These are phyloP conservation scores for Isabelozyma rhagii DNA, from an alignment of 805 yeast species.

Conservation along the genomic window DNA sequence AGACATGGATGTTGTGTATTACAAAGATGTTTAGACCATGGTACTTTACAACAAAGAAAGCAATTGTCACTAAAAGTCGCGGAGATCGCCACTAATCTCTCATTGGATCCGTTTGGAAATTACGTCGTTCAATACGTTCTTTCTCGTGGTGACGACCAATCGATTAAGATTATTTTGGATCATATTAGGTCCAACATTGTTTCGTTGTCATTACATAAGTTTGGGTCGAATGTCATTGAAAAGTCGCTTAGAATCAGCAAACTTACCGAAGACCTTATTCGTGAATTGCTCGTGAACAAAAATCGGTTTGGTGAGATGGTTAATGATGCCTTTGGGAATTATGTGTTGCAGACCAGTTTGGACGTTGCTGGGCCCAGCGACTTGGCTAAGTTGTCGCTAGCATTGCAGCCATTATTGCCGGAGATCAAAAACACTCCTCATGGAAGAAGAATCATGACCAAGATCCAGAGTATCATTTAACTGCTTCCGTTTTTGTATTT, in stretches of 20 bases:
- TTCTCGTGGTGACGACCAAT: constrained; percentile 41
- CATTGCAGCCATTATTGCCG: constrained; percentile 71
- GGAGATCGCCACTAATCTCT: constrained; percentile 60
- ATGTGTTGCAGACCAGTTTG: constrained; percentile 56
- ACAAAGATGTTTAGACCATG: constrained; percentile 92
- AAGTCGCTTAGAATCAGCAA: constrained; percentile 49
- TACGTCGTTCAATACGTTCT: constrained; percentile 94
- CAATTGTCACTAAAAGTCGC: constrained; percentile 68
- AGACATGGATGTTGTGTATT: constrained; percentile 97
- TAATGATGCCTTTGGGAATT: constrained; percentile 59
- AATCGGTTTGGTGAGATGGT: constrained; percentile 40
- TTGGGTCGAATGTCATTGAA: constrained; percentile 60
- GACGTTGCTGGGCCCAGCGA: constrained; percentile 53
- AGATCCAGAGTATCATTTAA: constrained; percentile 32
- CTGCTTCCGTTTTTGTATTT: background rate
- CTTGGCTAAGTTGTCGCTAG: constrained; percentile 51
- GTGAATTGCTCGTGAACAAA: constrained; percentile 36
- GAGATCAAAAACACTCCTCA: constrained; percentile 88
- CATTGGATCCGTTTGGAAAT: constrained; percentile 93
- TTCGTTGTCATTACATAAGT: constrained; percentile 54
- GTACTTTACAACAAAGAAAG: constrained; percentile 64
- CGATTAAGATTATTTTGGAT: constrained; percentile 29
- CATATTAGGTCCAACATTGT: constrained; percentile 37
- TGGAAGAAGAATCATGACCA: constrained; percentile 87
- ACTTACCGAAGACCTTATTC: constrained; percentile 44